phyloP scores from a whole-genome alignment of 768 basidiomycete genomes.

The Auriscalpium orientale region DNA sequence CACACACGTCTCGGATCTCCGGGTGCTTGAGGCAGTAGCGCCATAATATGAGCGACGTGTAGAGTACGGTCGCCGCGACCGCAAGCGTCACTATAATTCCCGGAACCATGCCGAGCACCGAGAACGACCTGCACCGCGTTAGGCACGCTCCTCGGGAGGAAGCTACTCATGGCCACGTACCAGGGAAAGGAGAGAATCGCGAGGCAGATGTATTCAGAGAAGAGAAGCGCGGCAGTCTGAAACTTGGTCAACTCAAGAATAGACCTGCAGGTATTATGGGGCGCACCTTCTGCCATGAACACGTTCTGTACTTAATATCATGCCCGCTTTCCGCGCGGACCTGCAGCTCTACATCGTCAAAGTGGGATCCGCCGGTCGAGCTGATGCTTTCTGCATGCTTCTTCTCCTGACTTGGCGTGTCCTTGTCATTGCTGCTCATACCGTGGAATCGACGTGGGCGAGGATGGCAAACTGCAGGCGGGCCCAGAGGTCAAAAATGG shows the following conservation, averaged over 20 bases:
- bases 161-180: not conserved
- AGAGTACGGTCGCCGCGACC: conserved; percentile 31
- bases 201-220: conserved; percentile 40
- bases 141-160: too few relatives aligned
- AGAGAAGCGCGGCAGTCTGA: conserved; percentile 37
- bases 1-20: conserved; percentile 42
- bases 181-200: conserved; percentile 25
- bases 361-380: not conserved
- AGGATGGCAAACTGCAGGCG: not conserved
- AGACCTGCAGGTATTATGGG: too few relatives aligned
- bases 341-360: not conserved
- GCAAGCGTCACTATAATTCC: conserved; percentile 34
- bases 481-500: not conserved
- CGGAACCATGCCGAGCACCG: conserved; percentile 37
- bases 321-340: conserved; percentile 20
- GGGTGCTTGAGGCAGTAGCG: conserved; percentile 42
- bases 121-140: conserved; percentile 28
- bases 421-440: too few relatives aligned
- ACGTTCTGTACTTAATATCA: conserved; percentile 32
- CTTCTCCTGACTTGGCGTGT: not conserved
- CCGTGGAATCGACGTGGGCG: not conserved
- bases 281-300: conserved; percentile 42
- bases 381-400: not conserved
- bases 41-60: conserved; percentile 43
- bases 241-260: not conserved